Evolutionary conservation across 306 rosid species (phyloP), one percentile per base, ranked within the genome.

Genomic region (Begonia fuchsioides): DNA sequence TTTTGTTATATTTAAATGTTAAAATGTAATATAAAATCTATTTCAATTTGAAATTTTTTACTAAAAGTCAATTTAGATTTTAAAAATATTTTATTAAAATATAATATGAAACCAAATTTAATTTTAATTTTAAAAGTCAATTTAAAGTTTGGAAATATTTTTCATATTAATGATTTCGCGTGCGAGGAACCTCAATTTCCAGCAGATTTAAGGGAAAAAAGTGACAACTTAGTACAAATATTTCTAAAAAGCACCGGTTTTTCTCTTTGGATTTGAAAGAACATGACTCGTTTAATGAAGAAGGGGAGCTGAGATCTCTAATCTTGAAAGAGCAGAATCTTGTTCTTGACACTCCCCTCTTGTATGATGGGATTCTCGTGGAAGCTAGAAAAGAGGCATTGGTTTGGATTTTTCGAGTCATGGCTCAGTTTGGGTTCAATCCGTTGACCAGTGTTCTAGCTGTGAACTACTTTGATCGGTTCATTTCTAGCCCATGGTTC

Each of bases 391-490:
- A 59, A 44, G 80, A 79, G 47, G 80, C 83, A 18, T 73, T 84
- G n/a, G 59, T 43, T 32, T 90, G 97, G 95, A 58, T 90, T 74
- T 65, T 75, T 5, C 70, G 61, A 54, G 84, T 72, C 6, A 76
- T 56, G 39, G 66, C 74, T 2, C 76, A 62, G 56, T 69, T 56
- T 66, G 78, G 76, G 15, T 84, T 90, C 67, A 71, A 80, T 45
- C 70, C 71, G 70, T 73, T 84, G 72, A 90, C 95, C 17, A 52
- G 59, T 52, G 77, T 79, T 58, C 76, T 84, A n/a, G 95, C 95
- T 11, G 80, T 84, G n/a, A 84, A 81, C 81, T 90, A 79, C 85
- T 90, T 76, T 35, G 97, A 90, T 75, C 66, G 97, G 51, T 90
- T 84, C 67, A 50, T 71, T 66, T 61, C 78, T 2, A 75, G 79